These are phyloP conservation scores for Fusarium verrucosum DNA, from an alignment of 2,329 filamentous ascomycete species.

Conservation along the genomic window DNA sequence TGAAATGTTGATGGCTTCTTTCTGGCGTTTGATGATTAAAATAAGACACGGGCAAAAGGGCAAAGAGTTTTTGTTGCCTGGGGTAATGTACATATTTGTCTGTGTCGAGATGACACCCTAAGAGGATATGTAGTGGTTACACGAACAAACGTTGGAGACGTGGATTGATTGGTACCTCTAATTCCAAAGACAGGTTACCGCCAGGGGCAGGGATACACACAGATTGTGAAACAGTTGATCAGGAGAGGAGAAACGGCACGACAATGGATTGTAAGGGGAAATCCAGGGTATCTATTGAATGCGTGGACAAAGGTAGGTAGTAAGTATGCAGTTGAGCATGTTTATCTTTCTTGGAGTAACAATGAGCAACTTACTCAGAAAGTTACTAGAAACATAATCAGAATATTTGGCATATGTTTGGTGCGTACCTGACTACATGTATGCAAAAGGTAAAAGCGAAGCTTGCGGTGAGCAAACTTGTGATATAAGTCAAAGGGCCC, in stretches of 20 bases:
- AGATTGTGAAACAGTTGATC: conserved; percentile 13
- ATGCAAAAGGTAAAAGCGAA: neutral
- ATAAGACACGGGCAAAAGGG: neutral
- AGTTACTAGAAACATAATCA: neutral
- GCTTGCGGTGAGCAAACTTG: neutral
- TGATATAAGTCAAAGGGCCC: neutral
- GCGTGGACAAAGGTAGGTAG: neutral
- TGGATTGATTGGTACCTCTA: neutral
- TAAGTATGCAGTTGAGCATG: neutral
- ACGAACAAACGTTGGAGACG: neutral
- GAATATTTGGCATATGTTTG: too few relatives aligned
- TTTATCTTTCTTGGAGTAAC: neutral
- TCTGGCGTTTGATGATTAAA: neutral
- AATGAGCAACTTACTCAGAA: neutral
- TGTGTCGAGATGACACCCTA: neutral
- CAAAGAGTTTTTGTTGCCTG: neutral
- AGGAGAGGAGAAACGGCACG: neutral
- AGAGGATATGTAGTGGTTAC: neutral
- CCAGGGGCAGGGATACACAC: conserved; percentile 9
- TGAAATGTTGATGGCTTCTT: neutral
- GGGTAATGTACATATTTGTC: too few relatives aligned
- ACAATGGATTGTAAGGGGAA: neutral
- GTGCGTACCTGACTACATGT: too few relatives aligned
- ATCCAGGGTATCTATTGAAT: neutral
- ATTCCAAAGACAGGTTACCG: conserved; percentile 8